Evolutionary conservation across 306 rosid species (phyloP).

Genomic region (Citrullus colocynthis): DNA sequence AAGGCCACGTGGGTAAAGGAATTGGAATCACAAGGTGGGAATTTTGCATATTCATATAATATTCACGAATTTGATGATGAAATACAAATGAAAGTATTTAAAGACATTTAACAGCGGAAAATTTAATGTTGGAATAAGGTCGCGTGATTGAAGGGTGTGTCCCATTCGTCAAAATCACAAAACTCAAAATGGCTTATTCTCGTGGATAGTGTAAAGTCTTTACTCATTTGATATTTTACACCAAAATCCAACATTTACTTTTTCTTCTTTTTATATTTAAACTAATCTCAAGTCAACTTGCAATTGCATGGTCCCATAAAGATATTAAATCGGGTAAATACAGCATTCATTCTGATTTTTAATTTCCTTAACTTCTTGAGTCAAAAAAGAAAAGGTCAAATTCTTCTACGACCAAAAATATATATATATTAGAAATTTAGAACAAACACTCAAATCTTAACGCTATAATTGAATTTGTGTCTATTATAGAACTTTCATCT

Average conservation of each 20-base stretch:
- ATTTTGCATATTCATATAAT: not conserved
- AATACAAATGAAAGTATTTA: not conserved
- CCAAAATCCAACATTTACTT: not conserved
- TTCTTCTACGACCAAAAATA: not conserved
- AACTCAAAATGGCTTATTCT: not conserved
- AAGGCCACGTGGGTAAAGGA: not conserved
- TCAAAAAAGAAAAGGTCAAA: not conserved
- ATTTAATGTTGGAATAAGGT: not conserved
- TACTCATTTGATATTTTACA: not conserved
- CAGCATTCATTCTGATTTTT: not conserved
- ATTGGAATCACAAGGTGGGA: not conserved
- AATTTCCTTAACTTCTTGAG: not conserved
- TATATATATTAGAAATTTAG: not conserved
- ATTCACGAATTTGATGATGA: not conserved
- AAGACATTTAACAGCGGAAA: not conserved
- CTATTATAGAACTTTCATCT: not conserved
- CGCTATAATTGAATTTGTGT: not conserved
- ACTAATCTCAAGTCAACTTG: not conserved
- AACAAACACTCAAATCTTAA: not conserved
- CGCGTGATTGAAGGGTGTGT: slow-evolving; percentile 6
- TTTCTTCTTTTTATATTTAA: not conserved
- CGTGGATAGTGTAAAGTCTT: slow-evolving; percentile 4
- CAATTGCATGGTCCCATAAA: not conserved
- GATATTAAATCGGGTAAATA: not conserved
- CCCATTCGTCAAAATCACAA: slow-evolving; percentile 7